These are phyloP conservation scores for Eleusine indica DNA, from an alignment of 176 grass and related monocot genomes.

Conservation along the genomic window DNA sequence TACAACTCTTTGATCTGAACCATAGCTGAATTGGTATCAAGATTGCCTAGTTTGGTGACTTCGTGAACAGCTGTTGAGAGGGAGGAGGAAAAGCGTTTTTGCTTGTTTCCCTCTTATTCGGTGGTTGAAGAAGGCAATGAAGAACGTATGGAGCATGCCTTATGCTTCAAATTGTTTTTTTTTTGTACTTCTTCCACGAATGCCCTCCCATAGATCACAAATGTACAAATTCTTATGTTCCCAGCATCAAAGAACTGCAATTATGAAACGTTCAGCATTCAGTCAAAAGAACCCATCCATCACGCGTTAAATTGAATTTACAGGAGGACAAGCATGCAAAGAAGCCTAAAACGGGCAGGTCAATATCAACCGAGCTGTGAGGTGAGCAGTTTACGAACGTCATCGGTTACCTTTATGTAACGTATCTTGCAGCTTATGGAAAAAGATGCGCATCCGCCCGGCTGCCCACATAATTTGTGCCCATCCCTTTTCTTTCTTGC, in stretches of 20 bases:
- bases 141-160: neutral
- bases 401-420: slow-evolving; percentile 34
- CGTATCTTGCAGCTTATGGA: slow-evolving; percentile 48
- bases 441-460: slow-evolving; percentile 48
- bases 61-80: neutral
- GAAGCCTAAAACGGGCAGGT: neutral
- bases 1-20: slow-evolving; percentile 99
- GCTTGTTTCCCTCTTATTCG: neutral
- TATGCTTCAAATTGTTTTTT: neutral
- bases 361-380: slow-evolving; percentile 30
- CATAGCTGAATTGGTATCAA: slow-evolving; percentile 46
- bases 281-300: neutral
- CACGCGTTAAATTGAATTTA: slow-evolving; percentile 1
- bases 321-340: slow-evolving; percentile 12
- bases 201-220: slow-evolving; percentile 6
- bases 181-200: slow-evolving; percentile 7
- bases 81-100: neutral
- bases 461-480: slow-evolving; percentile 30
- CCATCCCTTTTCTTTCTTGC: neutral
- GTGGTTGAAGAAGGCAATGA: slow-evolving; percentile 37
- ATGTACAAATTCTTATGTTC: neutral
- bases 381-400: slow-evolving; percentile 29
- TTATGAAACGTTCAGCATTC: neutral
- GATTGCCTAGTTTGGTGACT: slow-evolving; percentile 7
- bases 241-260: neutral